phyloP scores from a whole-genome alignment of 2,329 filamentous ascomycete species.

The Zymoseptoria crescenta region DNA sequence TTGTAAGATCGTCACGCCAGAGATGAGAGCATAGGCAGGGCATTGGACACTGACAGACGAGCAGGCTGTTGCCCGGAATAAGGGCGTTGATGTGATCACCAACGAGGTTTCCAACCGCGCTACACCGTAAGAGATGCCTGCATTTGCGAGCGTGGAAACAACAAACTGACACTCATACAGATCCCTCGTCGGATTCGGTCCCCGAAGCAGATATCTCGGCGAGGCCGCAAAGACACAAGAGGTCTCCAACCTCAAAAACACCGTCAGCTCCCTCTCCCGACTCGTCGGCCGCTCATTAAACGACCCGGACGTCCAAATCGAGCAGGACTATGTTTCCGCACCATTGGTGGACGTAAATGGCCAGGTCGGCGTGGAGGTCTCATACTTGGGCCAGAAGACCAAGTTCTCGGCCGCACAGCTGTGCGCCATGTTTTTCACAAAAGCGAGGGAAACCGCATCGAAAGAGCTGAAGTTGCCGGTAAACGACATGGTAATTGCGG shows the following conservation, averaged over 20 bases:
- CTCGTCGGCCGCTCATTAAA: constrained; percentile 77
- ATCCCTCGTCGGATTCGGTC: constrained; percentile 88
- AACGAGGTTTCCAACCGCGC: constrained; percentile 99
- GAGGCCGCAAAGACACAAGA: constrained; percentile 97
- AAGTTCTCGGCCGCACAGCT: constrained; percentile 92
- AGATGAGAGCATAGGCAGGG: neutral
- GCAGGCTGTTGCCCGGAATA: constrained; percentile 84
- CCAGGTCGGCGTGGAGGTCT: constrained; percentile 89
- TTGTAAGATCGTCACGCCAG: constrained; percentile 35
- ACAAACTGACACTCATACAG: constrained; percentile 40
- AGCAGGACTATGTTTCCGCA: constrained; percentile 85
- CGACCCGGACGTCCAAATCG: constrained; percentile 87
- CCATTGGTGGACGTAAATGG: constrained; percentile 83
- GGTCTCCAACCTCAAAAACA: constrained; percentile 99
- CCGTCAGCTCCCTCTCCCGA: constrained; percentile 84
- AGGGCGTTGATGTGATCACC: constrained; percentile 97
- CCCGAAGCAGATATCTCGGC: constrained; percentile 87
- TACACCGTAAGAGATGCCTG: constrained; percentile 69
- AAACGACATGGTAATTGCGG: constrained; percentile 85
- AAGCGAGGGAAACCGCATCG: constrained; percentile 81
- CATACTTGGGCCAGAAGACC: constrained; percentile 89
- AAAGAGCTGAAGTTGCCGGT: constrained; percentile 86
- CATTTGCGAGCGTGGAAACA: constrained; percentile 3
- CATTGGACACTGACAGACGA: constrained; percentile 9
- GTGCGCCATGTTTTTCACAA: constrained; percentile 89